Conservation (phyloP, 352 stramenopile genomes). For the Blastocystis sp. region DNA sequence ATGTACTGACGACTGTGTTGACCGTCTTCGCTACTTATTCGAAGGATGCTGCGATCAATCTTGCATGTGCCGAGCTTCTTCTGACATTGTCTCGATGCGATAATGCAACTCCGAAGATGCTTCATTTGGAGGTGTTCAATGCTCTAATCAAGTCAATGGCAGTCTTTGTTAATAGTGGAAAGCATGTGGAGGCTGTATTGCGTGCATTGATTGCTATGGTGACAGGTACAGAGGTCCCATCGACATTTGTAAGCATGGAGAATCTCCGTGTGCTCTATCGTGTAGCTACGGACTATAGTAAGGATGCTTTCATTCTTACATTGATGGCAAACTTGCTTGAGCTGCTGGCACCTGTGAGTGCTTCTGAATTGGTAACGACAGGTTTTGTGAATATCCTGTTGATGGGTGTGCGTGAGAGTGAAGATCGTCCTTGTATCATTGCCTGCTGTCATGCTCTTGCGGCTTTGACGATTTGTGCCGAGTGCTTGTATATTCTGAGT, state of each 20-base stretch:
- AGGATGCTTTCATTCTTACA: constrained; percentile 8
- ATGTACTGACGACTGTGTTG: not conserved
- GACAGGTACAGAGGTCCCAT: not conserved
- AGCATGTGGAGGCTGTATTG: constrained; percentile 41
- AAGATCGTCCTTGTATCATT: constrained; percentile 31
- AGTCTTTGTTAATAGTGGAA: not conserved
- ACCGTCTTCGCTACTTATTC: constrained; percentile 36
- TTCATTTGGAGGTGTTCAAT: constrained; percentile 53
- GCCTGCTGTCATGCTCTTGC: constrained; percentile 42
- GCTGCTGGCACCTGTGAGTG: not conserved
- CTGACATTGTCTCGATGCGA: not conserved
- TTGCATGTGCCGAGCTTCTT: constrained; percentile 37
- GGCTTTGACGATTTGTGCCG: not conserved
- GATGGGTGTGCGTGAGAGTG: constrained; percentile 1
- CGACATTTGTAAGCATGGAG: constrained; percentile 5
- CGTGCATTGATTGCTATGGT: constrained; percentile 39
- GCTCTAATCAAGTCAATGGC: constrained; percentile 54
- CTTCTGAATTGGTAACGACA: constrained; percentile 29
- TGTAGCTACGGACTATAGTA: constrained; percentile 18
- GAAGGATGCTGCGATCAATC: constrained; percentile 49
- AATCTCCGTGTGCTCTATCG: constrained; percentile 32
- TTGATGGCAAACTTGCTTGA: constrained; percentile 37
- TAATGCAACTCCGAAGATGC: constrained; percentile 50
- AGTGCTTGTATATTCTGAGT: constrained; percentile 56
- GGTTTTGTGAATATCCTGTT: constrained; percentile 55